A percentile compares a stretch with the other conserved stretches of the same genome.
Conservation (phyloP, 495 filamentous ascomycete genomes). For the Hyphodiscus hymeniophilus region DNA sequence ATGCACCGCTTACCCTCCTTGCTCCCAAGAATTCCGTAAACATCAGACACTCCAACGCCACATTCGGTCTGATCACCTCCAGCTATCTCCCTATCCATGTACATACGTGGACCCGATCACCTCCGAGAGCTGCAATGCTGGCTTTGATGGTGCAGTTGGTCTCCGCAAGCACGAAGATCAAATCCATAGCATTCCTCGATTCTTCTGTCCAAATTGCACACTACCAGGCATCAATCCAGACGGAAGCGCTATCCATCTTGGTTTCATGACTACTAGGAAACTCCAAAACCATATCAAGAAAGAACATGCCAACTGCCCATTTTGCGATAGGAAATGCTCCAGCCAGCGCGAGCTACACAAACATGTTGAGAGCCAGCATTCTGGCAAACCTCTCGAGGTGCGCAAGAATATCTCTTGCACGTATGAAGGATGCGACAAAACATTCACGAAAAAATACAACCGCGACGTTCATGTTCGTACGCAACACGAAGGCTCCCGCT, state of each 20-base stretch:
- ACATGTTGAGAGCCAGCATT: conserved; percentile 65
- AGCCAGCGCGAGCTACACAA: conserved; percentile 52
- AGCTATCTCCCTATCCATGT: conserved; percentile 61
- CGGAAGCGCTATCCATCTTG: conserved; percentile 27
- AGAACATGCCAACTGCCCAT: conserved; percentile 64
- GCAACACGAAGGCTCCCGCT: conserved; percentile 62
- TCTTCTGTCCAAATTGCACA: conserved; percentile 63
- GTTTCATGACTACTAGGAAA: conserved; percentile 62
- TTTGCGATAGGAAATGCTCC: conserved; percentile 58
- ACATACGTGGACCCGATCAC: conserved; percentile 45
- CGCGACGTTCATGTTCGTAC: conserved; percentile 68
- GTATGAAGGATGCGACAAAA: conserved; percentile 54
- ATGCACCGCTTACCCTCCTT: conserved; percentile 68
- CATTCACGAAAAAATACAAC: conserved; percentile 72
- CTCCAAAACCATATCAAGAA: conserved; percentile 63
- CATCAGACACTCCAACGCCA: conserved; percentile 80
- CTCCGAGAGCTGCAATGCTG: conserved; percentile 51
- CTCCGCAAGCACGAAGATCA: conserved; percentile 63
- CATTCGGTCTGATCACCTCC: conserved; percentile 62
- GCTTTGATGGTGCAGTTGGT: conserved; percentile 61
- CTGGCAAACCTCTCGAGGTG: conserved; percentile 49
- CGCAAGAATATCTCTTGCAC: conserved; percentile 57
- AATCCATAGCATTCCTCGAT: conserved; percentile 58
- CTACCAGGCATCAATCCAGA: conserved; percentile 16
- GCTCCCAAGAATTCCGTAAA: conserved; percentile 76